Percentiles rank a stretch among this genome's conserved stretches.
Conservation (phyloP, 352 stramenopile genomes). For the Phytophthora vignae region DNA sequence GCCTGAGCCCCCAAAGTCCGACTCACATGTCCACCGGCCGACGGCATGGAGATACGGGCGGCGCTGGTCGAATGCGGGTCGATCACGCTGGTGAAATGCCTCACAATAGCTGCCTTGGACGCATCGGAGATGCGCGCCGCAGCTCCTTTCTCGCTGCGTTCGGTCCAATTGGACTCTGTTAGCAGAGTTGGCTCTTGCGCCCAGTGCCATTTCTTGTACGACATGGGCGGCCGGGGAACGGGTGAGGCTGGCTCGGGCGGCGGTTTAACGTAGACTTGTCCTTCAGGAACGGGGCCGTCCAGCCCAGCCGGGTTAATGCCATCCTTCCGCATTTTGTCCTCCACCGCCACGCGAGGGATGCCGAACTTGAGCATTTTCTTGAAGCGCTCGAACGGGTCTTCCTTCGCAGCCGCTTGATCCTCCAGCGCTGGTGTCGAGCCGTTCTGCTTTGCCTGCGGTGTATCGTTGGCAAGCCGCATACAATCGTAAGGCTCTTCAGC, state of each 20-base stretch:
- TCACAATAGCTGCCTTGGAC: constrained; percentile 17
- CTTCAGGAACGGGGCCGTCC: constrained; percentile 12
- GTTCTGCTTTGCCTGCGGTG: background rate
- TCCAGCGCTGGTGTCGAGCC: background rate
- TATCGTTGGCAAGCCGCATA: background rate
- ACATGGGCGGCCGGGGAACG: constrained; percentile 1
- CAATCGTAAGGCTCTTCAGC: background rate
- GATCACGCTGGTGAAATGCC: constrained; percentile 22
- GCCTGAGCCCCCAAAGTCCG: background rate
- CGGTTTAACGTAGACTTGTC: background rate
- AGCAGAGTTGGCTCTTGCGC: constrained; percentile 20
- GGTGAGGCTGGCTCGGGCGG: background rate
- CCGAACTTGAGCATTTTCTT: constrained; percentile 39
- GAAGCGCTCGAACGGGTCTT: constrained; percentile 28
- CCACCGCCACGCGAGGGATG: constrained; percentile 28
- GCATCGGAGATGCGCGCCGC: constrained; percentile 13
- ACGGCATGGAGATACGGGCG: constrained; percentile 9
- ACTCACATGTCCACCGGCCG: background rate
- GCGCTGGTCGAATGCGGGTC: background rate
- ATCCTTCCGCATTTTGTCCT: constrained; percentile 34
- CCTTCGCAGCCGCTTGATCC: background rate
- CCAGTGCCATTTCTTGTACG: constrained; percentile 37
- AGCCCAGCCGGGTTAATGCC: constrained; percentile 27
- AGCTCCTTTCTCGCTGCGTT: constrained; percentile 16
- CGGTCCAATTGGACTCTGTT: constrained; percentile 29